These are phyloP conservation scores for Carex sylvatica DNA, from an alignment of 202 grass and related monocot species.

Conservation along the genomic window DNA sequence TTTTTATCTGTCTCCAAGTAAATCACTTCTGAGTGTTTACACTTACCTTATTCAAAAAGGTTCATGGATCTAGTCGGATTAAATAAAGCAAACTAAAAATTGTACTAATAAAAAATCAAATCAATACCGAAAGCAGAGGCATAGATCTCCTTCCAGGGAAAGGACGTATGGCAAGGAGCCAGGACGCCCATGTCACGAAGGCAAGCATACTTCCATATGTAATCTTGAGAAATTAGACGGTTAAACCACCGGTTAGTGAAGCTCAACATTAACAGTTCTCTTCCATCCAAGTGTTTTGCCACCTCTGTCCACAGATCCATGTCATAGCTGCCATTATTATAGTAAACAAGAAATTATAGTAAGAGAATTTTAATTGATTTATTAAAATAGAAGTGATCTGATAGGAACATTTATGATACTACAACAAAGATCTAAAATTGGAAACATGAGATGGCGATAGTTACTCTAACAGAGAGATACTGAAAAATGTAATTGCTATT, in stretches of 20 bases:
- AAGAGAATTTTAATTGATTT: not conserved
- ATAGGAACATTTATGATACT: not conserved
- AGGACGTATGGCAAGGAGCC: slow-evolving; percentile 29
- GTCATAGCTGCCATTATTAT: slow-evolving; percentile 56
- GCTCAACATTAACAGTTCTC: slow-evolving; percentile 62
- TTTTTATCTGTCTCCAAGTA: not conserved
- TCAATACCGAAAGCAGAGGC: slow-evolving; percentile 57
- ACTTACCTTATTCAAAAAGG: not conserved
- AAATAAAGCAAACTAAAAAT: not conserved
- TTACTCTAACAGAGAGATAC: not conserved
- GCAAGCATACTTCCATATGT: slow-evolving; percentile 79
- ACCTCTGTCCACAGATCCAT: slow-evolving; percentile 88
- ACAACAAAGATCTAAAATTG: not conserved
- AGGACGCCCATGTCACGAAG: slow-evolving; percentile 69
- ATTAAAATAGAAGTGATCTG: not conserved
- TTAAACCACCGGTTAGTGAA: slow-evolving; percentile 62
- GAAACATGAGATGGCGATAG: not conserved
- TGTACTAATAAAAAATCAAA: not conserved
- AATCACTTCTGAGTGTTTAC: not conserved
- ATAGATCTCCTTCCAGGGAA: slow-evolving; percentile 76
- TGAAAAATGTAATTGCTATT: not conserved
- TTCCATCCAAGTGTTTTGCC: slow-evolving; percentile 68
- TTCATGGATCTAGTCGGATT: not conserved
- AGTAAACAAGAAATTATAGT: slow-evolving; percentile 5
- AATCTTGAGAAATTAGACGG: slow-evolving; percentile 58